A percentile compares a stretch with the other conserved stretches of the same genome.
Conservation (phyloP, 305 asterid species). For the Solanum hybrid region DNA sequence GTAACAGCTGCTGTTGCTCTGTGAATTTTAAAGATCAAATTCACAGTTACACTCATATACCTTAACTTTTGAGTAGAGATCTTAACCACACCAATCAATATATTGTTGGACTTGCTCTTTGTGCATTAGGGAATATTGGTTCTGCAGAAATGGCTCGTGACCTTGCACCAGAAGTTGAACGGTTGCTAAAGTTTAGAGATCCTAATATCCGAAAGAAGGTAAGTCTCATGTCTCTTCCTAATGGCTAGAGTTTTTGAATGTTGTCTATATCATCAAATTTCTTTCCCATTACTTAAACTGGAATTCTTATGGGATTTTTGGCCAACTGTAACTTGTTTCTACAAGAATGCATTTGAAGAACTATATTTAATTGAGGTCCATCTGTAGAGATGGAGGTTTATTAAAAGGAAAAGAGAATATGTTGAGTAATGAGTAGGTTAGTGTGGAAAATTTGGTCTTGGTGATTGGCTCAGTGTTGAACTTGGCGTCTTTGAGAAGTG, state of each 20-base stretch:
- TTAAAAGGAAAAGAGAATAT: background rate
- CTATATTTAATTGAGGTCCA: background rate
- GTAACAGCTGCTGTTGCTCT: background rate
- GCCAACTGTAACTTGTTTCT: background rate
- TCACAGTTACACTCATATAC: conserved; percentile 17
- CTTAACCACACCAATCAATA: conserved; percentile 94
- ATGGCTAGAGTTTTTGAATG: background rate
- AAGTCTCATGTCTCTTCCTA: conserved; percentile 11
- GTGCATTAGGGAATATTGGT: conserved; percentile 94
- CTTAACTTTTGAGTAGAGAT: conserved; percentile 70
- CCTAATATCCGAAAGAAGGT: conserved; percentile 96
- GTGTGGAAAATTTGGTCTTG: conserved; percentile 1
- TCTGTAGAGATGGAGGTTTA: background rate
- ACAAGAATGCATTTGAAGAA: background rate
- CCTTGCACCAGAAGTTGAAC: conserved; percentile 96
- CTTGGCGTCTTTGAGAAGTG: background rate
- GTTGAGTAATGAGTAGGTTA: background rate
- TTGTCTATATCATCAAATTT: background rate
- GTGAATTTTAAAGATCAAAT: conserved; percentile 2
- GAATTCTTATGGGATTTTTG: background rate
- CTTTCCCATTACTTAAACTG: background rate
- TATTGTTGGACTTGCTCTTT: conserved; percentile 98
- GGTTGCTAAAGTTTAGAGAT: conserved; percentile 90
- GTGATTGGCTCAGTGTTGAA: background rate
- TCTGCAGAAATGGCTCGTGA: conserved; percentile 99